Conservation (phyloP, 768 basidiomycete genomes). For the Tricholomella constricta region DNA sequence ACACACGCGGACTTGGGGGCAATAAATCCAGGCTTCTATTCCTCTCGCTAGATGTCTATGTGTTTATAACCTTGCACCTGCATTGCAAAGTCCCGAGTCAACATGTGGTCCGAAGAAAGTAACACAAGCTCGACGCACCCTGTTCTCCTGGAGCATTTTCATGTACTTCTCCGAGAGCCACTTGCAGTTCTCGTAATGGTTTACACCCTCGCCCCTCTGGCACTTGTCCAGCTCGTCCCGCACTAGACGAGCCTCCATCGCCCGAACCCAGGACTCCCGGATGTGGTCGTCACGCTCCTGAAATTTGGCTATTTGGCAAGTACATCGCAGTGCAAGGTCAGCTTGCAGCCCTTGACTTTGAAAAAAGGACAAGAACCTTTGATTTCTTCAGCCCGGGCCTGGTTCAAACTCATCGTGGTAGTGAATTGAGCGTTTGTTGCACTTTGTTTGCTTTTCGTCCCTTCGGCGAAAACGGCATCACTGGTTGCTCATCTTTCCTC, state of each 20-base stretch:
- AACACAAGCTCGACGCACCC: conserved; percentile 52
- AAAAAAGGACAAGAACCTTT: conserved; percentile 42
- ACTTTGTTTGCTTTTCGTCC: conserved; percentile 12
- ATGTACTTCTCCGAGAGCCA: conserved; percentile 84
- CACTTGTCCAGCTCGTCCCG: conserved; percentile 89
- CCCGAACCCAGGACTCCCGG: conserved; percentile 91
- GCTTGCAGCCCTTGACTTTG: neutral
- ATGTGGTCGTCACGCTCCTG: conserved; percentile 73
- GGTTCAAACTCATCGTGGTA: conserved; percentile 42
- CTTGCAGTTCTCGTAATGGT: conserved; percentile 87
- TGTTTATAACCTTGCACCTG: conserved; percentile 87
- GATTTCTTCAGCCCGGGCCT: conserved; percentile 47
- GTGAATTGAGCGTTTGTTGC: conserved; percentile 17
- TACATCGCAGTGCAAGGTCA: neutral
- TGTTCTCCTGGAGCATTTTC: conserved; percentile 75
- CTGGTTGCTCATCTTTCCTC: too few species aligned
- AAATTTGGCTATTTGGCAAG: conserved; percentile 54
- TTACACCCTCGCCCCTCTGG: conserved; percentile 87
- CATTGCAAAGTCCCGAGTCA: neutral
- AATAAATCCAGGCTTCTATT: neutral
- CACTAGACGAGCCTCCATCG: conserved; percentile 91
- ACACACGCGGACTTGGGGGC: neutral
- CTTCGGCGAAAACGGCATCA: too few species aligned
- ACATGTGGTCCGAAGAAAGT: neutral
- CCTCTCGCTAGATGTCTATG: conserved; percentile 36